Conservation (phyloP, 2,329 filamentous ascomycete genomes). For the Talaromyces pinophilus region DNA sequence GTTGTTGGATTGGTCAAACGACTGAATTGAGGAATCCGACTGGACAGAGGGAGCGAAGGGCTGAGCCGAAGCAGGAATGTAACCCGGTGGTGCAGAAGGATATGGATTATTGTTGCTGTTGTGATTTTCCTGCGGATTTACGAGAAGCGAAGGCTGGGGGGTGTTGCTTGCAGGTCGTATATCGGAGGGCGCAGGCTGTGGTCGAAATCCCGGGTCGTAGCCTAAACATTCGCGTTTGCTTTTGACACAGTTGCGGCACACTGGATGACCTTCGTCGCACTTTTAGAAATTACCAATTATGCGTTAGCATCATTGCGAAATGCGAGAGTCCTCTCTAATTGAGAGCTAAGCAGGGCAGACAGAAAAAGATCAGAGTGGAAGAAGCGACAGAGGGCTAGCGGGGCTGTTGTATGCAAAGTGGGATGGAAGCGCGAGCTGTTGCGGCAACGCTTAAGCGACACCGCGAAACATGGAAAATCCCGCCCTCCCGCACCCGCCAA, state of each 20-base stretch:
- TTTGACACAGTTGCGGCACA: conserved; percentile 72
- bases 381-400: conserved; percentile 20
- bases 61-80: conserved; percentile 42
- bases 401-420: conserved; percentile 27
- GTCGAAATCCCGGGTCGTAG: conserved; percentile 71
- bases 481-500: conserved; percentile 11
- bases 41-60: conserved; percentile 42
- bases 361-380: conserved; percentile 24
- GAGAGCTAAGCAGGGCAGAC: conserved; percentile 15
- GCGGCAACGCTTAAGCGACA: conserved; percentile 21
- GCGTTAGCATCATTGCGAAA: conserved; percentile 27
- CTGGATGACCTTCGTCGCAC: conserved; percentile 95
- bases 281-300: conserved; percentile 44
- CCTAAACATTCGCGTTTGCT: conserved; percentile 68
- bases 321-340: conserved; percentile 22
- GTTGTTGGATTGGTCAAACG: conserved; percentile 49
- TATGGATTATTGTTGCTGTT: conserved; percentile 28
- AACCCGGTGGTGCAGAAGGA: conserved; percentile 43
- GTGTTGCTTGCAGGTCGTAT: conserved; percentile 62
- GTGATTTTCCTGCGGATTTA: conserved; percentile 34
- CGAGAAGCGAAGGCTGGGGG: conserved; percentile 45
- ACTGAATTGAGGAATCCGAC: conserved; percentile 41
- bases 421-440: conserved; percentile 27
- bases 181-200: conserved; percentile 68
- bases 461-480: conserved; percentile 14